Percentiles rank a stretch among this genome's conserved stretches.
phyloP scores from a whole-genome alignment of 2,329 filamentous ascomycete species.

The Xylogone sp. region DNA sequence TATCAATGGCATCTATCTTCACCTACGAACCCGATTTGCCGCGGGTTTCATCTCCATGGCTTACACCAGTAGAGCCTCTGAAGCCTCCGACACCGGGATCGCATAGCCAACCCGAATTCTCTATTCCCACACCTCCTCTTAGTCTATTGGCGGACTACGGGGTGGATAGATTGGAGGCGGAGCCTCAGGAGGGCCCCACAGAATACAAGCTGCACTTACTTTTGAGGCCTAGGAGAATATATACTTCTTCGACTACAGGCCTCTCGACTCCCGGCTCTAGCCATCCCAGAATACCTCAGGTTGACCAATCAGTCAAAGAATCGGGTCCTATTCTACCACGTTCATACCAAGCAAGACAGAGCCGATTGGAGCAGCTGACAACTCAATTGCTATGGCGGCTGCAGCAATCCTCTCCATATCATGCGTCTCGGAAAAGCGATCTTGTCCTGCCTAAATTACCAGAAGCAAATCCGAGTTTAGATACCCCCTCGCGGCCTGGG shows the following conservation, averaged over 20 bases:
- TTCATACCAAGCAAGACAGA: constrained; percentile 67
- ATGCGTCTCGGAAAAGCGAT: constrained; percentile 73
- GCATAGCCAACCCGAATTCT: constrained; percentile 16
- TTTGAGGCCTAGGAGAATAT: constrained; percentile 71
- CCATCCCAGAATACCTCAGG: constrained; percentile 14
- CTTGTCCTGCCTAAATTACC: constrained; percentile 73
- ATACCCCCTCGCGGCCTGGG: constrained; percentile 43
- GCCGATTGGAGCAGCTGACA: constrained; percentile 84
- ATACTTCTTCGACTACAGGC: constrained; percentile 67
- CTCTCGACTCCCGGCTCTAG: constrained; percentile 36
- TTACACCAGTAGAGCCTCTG: constrained; percentile 45
- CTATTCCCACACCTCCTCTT: constrained; percentile 26
- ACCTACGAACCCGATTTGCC: constrained; percentile 89
- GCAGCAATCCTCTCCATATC: constrained; percentile 90
- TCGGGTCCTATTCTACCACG: constrained; percentile 16
- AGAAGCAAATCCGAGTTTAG: constrained; percentile 50
- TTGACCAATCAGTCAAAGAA: constrained; percentile 7
- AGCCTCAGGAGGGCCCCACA: constrained; percentile 89
- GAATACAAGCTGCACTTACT: constrained; percentile 96
- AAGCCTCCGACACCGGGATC: constrained; percentile 23
- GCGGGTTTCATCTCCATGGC: constrained; percentile 88
- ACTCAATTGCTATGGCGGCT: constrained; percentile 93
- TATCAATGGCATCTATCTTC: constrained; percentile 84
- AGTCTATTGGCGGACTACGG: constrained; percentile 56
- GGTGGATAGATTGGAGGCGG: constrained; percentile 76